Percentiles rank a stretch among this genome's conserved stretches.
These are phyloP conservation scores for Exophiala oligosperma DNA, from an alignment of 2,329 filamentous ascomycete species.

Conservation along the genomic window DNA sequence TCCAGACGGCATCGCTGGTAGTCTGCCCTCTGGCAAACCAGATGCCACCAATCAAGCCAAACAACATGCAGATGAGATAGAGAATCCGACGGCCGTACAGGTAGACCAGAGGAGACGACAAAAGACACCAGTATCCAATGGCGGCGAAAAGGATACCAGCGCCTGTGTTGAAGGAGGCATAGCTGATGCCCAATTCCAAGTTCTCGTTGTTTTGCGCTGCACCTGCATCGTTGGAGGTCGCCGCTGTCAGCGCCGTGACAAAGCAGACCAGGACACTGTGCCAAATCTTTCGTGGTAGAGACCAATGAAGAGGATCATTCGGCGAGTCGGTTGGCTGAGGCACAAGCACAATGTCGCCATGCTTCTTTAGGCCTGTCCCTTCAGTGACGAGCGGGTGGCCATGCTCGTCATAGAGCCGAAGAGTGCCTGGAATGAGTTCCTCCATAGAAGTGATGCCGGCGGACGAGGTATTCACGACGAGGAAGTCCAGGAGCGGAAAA, in stretches of 20 bases:
- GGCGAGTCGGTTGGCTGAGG: conserved; percentile 56
- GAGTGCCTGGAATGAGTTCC: conserved; percentile 27
- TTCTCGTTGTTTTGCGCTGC: conserved; percentile 53
- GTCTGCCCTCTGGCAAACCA: conserved; percentile 53
- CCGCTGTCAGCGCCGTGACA: conserved; percentile 56
- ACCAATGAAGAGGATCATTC: conserved; percentile 57
- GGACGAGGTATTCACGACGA: not conserved
- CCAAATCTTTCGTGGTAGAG: conserved; percentile 49
- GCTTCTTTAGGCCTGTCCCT: conserved; percentile 29
- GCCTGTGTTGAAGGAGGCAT: conserved; percentile 56
- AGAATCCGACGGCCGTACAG: conserved; percentile 56
- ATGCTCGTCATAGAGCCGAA: conserved; percentile 27
- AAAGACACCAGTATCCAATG: conserved; percentile 57
- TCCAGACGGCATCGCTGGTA: conserved; percentile 52
- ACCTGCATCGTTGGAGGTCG: conserved; percentile 57
- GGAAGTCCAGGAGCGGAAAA: too few relatives aligned
- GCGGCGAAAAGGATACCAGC: conserved; percentile 57
- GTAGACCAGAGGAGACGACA: conserved; percentile 55
- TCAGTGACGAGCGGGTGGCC: conserved; percentile 21
- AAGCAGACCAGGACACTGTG: conserved; percentile 54
- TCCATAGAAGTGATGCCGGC: not conserved
- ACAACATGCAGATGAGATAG: conserved; percentile 55
- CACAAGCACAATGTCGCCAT: conserved; percentile 51
- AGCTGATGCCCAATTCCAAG: conserved; percentile 52
- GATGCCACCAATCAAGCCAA: conserved; percentile 52